These are phyloP conservation scores for Peniophora sp. DNA, from an alignment of 1,284 basidiomycete species.

Conservation along the genomic window DNA sequence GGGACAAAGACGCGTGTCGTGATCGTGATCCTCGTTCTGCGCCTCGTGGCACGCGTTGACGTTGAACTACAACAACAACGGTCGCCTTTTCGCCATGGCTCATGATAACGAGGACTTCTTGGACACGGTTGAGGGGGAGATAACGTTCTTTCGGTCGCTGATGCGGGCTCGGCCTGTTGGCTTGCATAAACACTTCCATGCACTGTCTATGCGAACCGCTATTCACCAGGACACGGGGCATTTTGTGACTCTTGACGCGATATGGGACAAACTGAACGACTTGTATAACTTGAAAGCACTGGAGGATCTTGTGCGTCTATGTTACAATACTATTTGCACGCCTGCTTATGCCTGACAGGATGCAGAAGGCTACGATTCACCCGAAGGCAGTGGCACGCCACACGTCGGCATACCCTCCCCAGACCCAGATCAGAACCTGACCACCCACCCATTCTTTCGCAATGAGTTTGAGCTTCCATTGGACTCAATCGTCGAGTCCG, in stretches of 20 bases:
- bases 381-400: constrained; percentile 36
- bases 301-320: constrained; percentile 51
- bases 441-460: constrained; percentile 60
- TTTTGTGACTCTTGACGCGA: constrained; percentile 49
- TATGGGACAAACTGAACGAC: constrained; percentile 68
- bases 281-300: constrained; percentile 75
- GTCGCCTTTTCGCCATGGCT: too few relatives aligned
- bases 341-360: constrained; percentile 39
- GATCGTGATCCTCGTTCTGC: too few relatives aligned
- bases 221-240: constrained; percentile 65
- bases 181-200: constrained; percentile 72
- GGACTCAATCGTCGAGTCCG: constrained; percentile 47
- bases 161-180: constrained; percentile 74
- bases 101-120: constrained; percentile 17
- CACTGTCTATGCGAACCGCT: constrained; percentile 62
- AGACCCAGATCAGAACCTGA: constrained; percentile 57
- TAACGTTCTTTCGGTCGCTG: constrained; percentile 70
- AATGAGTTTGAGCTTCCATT: constrained; percentile 57
- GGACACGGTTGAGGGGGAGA: constrained; percentile 69
- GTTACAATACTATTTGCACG: constrained; percentile 7
- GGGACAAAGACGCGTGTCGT: too few relatives aligned
- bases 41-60: too few relatives aligned
- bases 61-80: too few relatives aligned
- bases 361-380: constrained; percentile 51
- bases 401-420: constrained; percentile 50